Percentiles rank a stretch among this genome's conserved stretches.
These are phyloP conservation scores for Suillus plorans DNA, from an alignment of 768 basidiomycete genomes.

Conservation along the genomic window DNA sequence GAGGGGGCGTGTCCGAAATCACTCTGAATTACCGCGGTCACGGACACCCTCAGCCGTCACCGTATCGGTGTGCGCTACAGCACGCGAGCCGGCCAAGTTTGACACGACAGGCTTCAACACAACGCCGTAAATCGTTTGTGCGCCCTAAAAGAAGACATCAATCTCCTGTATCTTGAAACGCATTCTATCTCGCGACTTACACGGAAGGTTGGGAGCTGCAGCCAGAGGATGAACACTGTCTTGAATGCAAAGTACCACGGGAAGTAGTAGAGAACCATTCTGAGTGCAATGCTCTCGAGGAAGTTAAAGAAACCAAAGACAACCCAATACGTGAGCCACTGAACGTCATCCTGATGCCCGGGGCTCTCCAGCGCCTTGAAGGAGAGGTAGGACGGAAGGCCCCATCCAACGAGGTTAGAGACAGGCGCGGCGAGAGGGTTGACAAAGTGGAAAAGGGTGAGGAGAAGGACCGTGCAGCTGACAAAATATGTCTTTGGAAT, in stretches of 20 bases:
- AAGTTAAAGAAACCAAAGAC: conserved; percentile 94
- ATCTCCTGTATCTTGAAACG: not conserved
- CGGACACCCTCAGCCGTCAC: conserved; percentile 50
- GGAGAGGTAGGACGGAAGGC: conserved; percentile 91
- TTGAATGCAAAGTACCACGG: conserved; percentile 96
- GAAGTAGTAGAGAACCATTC: conserved; percentile 85
- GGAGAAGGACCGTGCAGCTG: conserved; percentile 65
- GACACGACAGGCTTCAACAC: conserved; percentile 79
- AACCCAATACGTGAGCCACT: conserved; percentile 99
- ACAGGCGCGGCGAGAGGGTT: conserved; percentile 91
- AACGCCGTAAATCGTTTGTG: conserved; percentile 74
- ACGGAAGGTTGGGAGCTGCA: conserved; percentile 82
- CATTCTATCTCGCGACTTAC: conserved; percentile 45
- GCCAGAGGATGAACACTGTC: conserved; percentile 88
- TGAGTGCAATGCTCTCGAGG: conserved; percentile 81
- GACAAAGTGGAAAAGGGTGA: conserved; percentile 76
- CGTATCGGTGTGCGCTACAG: conserved; percentile 48
- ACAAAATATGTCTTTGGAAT: conserved; percentile 92
- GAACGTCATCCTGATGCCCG: conserved; percentile 80
- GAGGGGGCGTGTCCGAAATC: conserved; percentile 9
- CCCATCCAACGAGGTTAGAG: conserved; percentile 95
- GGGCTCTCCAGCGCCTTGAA: conserved; percentile 92
- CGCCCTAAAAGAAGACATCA: conserved; percentile 58
- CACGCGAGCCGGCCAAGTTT: conserved; percentile 50
- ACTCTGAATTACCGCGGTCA: conserved; percentile 39